Percentiles rank a stretch among this genome's conserved stretches.
Evolutionary conservation across 225 moss, liverwort and hornwort species (phyloP).

Genomic region (Straminergon stramineum): DNA sequence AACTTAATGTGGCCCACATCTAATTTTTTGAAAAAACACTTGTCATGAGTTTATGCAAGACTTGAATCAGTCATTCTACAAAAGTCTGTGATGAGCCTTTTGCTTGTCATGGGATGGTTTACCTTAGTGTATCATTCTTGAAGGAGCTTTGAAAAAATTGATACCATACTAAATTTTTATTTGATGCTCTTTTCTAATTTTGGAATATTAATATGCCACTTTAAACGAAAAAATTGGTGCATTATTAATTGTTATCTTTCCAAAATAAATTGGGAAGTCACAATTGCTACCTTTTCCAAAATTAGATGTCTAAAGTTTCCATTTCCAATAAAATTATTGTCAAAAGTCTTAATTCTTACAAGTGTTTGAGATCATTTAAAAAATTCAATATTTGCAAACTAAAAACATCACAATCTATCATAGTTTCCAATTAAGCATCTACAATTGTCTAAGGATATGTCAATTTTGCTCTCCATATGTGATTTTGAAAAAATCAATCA

Average conservation of each 20-base stretch:
- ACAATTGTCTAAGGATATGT: not conserved
- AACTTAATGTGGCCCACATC: too few species aligned
- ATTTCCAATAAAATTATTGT: not conserved
- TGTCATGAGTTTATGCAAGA: not conserved
- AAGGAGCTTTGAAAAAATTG: not conserved
- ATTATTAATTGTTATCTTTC: not conserved
- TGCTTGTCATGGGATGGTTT: too few species aligned
- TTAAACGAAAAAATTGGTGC: rapidly evolving
- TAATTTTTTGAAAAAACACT: not conserved
- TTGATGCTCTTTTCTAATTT: not conserved
- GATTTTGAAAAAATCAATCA: not conserved
- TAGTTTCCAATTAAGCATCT: not conserved
- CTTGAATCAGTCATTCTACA: not conserved
- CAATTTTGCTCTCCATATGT: not conserved
- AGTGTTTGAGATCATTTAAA: not conserved
- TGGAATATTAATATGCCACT: not conserved
- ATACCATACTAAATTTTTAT: not conserved
- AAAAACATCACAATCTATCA: too few species aligned
- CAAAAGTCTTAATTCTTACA: not conserved
- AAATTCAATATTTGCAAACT: not conserved
- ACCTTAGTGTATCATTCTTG: too few species aligned
- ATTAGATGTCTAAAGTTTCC: not conserved
- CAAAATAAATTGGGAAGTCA: not conserved
- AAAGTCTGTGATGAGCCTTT: too few species aligned
- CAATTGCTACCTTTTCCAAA: not conserved